Conservation (phyloP, 495 filamentous ascomycete species). For the Hypoxylon rickii region DNA sequence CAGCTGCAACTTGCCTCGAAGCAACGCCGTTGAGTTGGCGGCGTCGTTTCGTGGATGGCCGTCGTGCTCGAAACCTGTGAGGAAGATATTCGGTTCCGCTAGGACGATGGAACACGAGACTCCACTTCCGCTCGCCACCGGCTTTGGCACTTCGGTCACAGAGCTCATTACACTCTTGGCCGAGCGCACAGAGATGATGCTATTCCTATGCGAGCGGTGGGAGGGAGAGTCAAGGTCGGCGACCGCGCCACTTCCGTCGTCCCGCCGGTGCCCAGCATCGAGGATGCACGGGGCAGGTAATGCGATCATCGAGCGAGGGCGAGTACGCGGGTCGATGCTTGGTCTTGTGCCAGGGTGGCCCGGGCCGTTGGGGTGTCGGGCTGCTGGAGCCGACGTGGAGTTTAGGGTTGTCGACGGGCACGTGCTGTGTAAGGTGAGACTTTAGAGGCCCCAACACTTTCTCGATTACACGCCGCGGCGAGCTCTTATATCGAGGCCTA, state of each 20-base stretch:
- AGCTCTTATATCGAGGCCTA: slow-evolving; percentile 22
- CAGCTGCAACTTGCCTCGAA: slow-evolving; percentile 82
- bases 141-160: slow-evolving; percentile 61
- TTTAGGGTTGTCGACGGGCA: slow-evolving; percentile 14
- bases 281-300: slow-evolving; percentile 31
- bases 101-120: slow-evolving; percentile 73
- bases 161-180: slow-evolving; percentile 49
- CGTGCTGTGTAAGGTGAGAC: slow-evolving; percentile 24
- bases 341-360: slow-evolving; percentile 15
- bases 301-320: slow-evolving; percentile 32
- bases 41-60: slow-evolving; percentile 63
- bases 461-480: slow-evolving; percentile 42
- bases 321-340: slow-evolving; percentile 10
- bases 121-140: slow-evolving; percentile 74
- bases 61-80: slow-evolving; percentile 88
- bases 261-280: slow-evolving; percentile 28
- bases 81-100: slow-evolving; percentile 86
- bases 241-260: slow-evolving; percentile 35
- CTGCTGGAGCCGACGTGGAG: neutral
- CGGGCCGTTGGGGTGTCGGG: neutral
- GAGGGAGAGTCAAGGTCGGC: slow-evolving; percentile 28
- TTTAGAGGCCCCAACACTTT: slow-evolving; percentile 48
- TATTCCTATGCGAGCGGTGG: slow-evolving; percentile 43
- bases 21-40: slow-evolving; percentile 69
- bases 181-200: slow-evolving; percentile 50